Conservation (phyloP, 495 filamentous ascomycete species). For the Lichina pygmaea region DNA sequence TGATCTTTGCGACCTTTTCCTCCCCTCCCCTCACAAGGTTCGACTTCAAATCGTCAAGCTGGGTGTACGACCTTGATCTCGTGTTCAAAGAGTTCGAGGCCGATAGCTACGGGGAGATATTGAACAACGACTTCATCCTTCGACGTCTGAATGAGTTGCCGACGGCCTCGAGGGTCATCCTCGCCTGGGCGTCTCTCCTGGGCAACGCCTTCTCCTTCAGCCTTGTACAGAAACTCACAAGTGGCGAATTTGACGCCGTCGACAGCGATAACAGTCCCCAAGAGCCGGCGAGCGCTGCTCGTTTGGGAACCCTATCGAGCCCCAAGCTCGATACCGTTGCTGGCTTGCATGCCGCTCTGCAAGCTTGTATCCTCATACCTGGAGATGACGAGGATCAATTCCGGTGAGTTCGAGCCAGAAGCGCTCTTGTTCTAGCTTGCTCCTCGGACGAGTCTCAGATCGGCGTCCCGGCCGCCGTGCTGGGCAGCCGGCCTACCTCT, state of each 20-base stretch:
- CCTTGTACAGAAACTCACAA: slow-evolving; percentile 50
- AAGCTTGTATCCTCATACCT: slow-evolving; percentile 47
- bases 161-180: slow-evolving; percentile 37
- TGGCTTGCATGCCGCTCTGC: slow-evolving; percentile 52
- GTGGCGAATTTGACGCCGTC: slow-evolving; percentile 30
- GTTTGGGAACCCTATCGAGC: slow-evolving; percentile 4
- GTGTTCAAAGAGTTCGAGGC: slow-evolving; percentile 62
- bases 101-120: slow-evolving; percentile 45
- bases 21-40: slow-evolving; percentile 1
- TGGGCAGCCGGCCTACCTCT: no score
- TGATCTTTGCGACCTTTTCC: no score
- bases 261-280: slow-evolving; percentile 13
- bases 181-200: slow-evolving; percentile 65
- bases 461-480: no score
- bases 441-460: background rate
- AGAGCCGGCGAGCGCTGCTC: slow-evolving; percentile 13
- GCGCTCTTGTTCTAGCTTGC: background rate
- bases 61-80: slow-evolving; percentile 63
- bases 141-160: slow-evolving; percentile 53
- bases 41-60: slow-evolving; percentile 48
- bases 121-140: slow-evolving; percentile 55
- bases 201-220: slow-evolving; percentile 59
- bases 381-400: slow-evolving; percentile 42
- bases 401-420: background rate
- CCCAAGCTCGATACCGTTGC: slow-evolving; percentile 26